Evolutionary conservation across 148 eudicot species (phyloP), one percentile per base, ranked within the genome.

Genomic region (Simmondsia chinensis): DNA sequence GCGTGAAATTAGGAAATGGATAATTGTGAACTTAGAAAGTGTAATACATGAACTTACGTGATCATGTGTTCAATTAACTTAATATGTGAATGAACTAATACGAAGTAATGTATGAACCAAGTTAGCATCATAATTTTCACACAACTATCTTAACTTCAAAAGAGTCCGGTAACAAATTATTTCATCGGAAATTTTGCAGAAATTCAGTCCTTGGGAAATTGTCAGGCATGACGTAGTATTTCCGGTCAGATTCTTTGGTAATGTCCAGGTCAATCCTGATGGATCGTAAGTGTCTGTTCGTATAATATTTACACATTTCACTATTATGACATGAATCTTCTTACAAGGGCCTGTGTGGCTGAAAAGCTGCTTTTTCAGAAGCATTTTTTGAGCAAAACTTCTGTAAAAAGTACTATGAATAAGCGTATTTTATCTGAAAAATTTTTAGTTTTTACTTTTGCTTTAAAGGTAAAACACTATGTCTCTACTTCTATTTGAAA

Each of bases 181-280:
- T 60, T 24, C 30, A 2, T 41, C 48, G 48, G 27, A 38, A 50
- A 48, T 61, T 40, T 16, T 46, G 63, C 91, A 93, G 96, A 86
- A 82, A 47, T 93, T 93, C 74, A 86, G 99, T 60, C 94, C 99
- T 25, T 91, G 99, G 99, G 99, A 91, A 63, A 47, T 91, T 45
- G 94, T 72, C 52, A 86, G 99, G 61, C 95, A 91, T 68, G 99
- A 91, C 58, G 71, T 76, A 11, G 79, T 91, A 17, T 86, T 56
- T 63, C 95, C 95, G 13, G 71, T 91, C 66, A 80, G 82, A 65
- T 91, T 91, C 53, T 91, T 91, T 60, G 99, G 99, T 50, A 74
- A 75, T 12, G 89, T 91, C 44, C 76, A 86, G 56, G 74, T 93
- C 69, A 71, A 49, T 32, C 75, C 77, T 48, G 60, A 73, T 70